These are phyloP conservation scores for Cymbomonas tetramitiformis DNA, from an alignment of 139 green algal genomes.

Conservation along the genomic window DNA sequence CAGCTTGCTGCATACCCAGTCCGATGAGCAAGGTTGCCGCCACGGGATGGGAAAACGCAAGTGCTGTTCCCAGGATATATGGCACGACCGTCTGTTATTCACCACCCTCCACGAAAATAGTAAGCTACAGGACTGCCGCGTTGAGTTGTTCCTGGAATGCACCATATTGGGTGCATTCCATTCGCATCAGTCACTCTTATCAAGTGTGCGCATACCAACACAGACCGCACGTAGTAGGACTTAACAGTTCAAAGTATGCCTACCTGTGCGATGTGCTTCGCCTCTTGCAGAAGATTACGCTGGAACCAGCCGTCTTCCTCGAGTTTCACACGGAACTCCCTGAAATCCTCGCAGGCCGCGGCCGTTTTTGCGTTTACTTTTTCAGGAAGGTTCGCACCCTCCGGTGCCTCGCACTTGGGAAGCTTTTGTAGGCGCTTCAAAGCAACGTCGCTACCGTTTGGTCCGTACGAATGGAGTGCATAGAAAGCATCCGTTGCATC, in stretches of 20 bases:
- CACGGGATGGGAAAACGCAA: conserved; percentile 3
- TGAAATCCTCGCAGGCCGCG: background rate
- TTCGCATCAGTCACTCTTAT: too few species aligned
- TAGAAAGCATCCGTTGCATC: conserved; percentile 21
- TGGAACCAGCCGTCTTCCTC: conserved; percentile 14
- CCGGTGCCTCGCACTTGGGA: conserved; percentile 6
- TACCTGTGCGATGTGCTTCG: background rate
- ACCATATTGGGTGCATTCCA: too few species aligned
- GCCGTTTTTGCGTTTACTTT: background rate
- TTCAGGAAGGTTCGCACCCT: too few species aligned
- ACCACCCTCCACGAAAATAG: too few species aligned
- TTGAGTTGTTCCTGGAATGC: too few species aligned
- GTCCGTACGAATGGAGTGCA: conserved; percentile 19
- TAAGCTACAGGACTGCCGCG: too few species aligned
- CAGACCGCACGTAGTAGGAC: too few species aligned
- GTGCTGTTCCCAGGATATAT: background rate
- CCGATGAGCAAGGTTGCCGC: background rate
- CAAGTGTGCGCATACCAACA: too few species aligned
- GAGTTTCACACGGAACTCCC: conserved; percentile 1
- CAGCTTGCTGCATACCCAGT: conserved; percentile 18
- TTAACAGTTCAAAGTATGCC: too few species aligned
- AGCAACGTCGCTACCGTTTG: conserved; percentile 8
- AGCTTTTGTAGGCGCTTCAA: conserved; percentile 12
- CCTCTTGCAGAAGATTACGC: conserved; percentile 8
- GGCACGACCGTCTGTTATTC: too few species aligned